Conservation (phyloP, 495 filamentous ascomycete species). For the Cercophora samala region DNA sequence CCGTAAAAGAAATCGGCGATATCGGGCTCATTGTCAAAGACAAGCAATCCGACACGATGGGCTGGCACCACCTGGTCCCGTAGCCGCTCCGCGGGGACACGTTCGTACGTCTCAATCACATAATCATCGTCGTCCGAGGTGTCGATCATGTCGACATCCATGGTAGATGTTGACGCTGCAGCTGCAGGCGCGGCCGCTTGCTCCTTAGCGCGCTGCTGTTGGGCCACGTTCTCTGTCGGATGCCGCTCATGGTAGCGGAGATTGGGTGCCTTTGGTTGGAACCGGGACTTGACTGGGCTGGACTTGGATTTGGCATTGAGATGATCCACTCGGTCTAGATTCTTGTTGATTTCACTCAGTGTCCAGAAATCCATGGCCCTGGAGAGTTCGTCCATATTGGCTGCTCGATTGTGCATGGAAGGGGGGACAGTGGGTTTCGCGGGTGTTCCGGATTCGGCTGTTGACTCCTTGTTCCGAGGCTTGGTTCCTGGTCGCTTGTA, state of each 20-base stretch:
- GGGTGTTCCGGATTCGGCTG: background rate
- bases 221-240: conserved; percentile 32
- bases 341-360: conserved; percentile 46
- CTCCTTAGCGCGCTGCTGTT: conserved; percentile 13
- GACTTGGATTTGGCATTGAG: conserved; percentile 28
- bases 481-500: conserved; percentile 28
- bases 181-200: conserved; percentile 1
- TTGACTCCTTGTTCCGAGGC: conserved; percentile 8
- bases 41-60: conserved; percentile 46
- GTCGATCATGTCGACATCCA: conserved; percentile 30
- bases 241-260: conserved; percentile 49
- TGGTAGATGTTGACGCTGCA: background rate
- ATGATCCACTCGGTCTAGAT: conserved; percentile 37
- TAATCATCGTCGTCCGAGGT: conserved; percentile 50
- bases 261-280: conserved; percentile 46
- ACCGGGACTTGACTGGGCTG: conserved; percentile 28
- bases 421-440: conserved; percentile 37
- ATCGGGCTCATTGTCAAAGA: conserved; percentile 53
- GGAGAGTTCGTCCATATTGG: conserved; percentile 44
- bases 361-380: conserved; percentile 50
- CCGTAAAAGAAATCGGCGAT: conserved; percentile 50
- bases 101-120: conserved; percentile 52
- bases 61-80: conserved; percentile 35
- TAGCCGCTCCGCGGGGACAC: conserved; percentile 47
- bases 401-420: conserved; percentile 39